A percentile compares a stretch with the other conserved stretches of the same genome.
These are phyloP conservation scores for Xylaria palmicola DNA, from an alignment of 495 filamentous ascomycete genomes.

Conservation along the genomic window DNA sequence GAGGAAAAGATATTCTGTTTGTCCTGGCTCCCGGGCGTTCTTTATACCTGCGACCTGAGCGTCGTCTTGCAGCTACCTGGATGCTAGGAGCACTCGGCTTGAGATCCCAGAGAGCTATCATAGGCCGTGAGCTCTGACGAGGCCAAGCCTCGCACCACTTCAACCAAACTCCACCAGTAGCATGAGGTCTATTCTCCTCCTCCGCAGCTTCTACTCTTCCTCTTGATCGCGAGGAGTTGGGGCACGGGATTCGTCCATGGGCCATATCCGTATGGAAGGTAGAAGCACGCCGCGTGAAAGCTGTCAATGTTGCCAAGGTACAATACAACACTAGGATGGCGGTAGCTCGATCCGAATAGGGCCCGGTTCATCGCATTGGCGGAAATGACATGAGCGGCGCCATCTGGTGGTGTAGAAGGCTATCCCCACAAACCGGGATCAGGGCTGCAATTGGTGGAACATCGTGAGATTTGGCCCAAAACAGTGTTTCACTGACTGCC, in stretches of 20 bases:
- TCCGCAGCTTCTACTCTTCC: neutral
- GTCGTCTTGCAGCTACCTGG: neutral
- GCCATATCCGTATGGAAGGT: neutral
- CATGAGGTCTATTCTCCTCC: neutral
- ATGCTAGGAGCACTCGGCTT: neutral
- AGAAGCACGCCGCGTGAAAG: neutral
- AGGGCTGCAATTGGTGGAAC: slow-evolving; percentile 7
- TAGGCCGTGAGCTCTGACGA: neutral
- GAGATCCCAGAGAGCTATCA: neutral
- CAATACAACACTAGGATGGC: neutral
- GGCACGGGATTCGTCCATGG: neutral
- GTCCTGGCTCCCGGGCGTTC: neutral
- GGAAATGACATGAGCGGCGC: slow-evolving; percentile 2
- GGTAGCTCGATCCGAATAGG: neutral
- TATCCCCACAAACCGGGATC: neutral
- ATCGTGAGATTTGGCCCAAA: slow-evolving; percentile 9
- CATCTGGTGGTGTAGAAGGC: neutral
- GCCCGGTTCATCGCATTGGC: neutral
- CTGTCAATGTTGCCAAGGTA: neutral
- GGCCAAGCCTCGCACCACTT: neutral
- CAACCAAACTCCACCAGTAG: slow-evolving; percentile 9
- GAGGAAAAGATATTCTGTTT: neutral
- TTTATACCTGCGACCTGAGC: too few relatives aligned
- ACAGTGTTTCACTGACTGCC: neutral
- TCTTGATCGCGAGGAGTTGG: neutral